Percentiles rank a stretch among this genome's conserved stretches.
These are phyloP conservation scores for Macadamia tetraphylla DNA, from an alignment of 164 flowering plant genomes.

Conservation along the genomic window DNA sequence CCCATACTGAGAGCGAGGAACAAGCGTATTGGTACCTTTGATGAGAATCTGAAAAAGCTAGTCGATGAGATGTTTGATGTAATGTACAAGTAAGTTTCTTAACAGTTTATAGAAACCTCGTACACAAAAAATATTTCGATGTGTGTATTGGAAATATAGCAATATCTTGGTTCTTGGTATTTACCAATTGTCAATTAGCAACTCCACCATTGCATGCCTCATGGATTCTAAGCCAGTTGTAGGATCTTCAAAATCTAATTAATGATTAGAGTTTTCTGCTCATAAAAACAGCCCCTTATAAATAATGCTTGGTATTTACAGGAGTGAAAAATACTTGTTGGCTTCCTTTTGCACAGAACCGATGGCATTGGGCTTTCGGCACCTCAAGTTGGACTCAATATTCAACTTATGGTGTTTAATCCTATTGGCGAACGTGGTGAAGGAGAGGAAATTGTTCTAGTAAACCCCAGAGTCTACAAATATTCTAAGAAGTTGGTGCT, in stretches of 20 bases:
- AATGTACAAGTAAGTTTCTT: no score
- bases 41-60: no score
- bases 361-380: slow-evolving; percentile 99
- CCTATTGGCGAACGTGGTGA: slow-evolving; percentile 80
- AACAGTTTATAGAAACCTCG: no score
- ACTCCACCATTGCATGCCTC: no score
- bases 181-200: no score
- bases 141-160: no score
- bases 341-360: slow-evolving; percentile 66
- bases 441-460: slow-evolving; percentile 86
- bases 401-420: slow-evolving; percentile 93
- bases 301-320: slow-evolving; percentile 23
- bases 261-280: background rate
- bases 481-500: slow-evolving; percentile 53
- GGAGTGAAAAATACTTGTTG: slow-evolving; percentile 36
- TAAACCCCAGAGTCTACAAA: slow-evolving; percentile 71
- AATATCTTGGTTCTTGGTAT: no score
- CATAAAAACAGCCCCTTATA: background rate
- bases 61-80: no score
- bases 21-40: no score
- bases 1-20: no score
- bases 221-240: no score
- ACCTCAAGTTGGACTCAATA: slow-evolving; percentile 97
- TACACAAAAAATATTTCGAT: no score
- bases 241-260: background rate